phyloP scores from a whole-genome alignment of 139 green algal genomes.

The Haematococcus sp. region DNA sequence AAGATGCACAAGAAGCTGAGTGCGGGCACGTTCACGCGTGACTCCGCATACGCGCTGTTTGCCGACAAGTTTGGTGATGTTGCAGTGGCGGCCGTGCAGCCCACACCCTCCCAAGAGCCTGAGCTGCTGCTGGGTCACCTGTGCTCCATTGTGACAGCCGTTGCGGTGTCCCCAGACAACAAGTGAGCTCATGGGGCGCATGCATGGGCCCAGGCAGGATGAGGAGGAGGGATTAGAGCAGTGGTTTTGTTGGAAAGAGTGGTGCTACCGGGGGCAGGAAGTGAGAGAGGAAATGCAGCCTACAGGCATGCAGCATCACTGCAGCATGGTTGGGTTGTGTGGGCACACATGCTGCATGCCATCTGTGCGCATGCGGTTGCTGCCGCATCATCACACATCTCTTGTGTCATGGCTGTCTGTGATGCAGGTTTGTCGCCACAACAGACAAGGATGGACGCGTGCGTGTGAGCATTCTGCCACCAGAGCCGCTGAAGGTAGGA shows the following conservation, averaged over 20 bases:
- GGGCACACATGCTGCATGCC: not conserved
- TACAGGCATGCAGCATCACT: not conserved
- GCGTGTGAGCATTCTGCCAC: constrained; percentile 51
- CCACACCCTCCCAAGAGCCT: constrained; percentile 13
- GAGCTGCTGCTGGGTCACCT: constrained; percentile 77
- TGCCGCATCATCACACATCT: too few relatives aligned
- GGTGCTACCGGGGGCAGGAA: not conserved
- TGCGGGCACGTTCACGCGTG: constrained; percentile 54
- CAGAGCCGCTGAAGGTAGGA: constrained; percentile 19
- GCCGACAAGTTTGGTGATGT: constrained; percentile 89
- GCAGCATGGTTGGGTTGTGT: not conserved
- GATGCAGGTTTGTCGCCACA: constrained; percentile 54
- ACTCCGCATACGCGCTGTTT: constrained; percentile 51
- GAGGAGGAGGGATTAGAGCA: not conserved
- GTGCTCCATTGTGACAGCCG: constrained; percentile 72
- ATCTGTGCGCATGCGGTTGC: too few relatives aligned
- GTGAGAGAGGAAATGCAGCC: not conserved
- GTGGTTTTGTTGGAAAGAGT: not conserved
- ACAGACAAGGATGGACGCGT: constrained; percentile 78
- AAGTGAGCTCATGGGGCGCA: constrained; percentile 12
- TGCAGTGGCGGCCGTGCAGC: constrained; percentile 15
- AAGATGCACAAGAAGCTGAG: constrained; percentile 69
- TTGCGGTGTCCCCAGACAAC: constrained; percentile 52
- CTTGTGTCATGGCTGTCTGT: not conserved
- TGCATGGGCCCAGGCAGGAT: not conserved